Base-by-base conservation (phyloP, 495 filamentous ascomycete genomes). In the Aspergillus wentii region DNA sequence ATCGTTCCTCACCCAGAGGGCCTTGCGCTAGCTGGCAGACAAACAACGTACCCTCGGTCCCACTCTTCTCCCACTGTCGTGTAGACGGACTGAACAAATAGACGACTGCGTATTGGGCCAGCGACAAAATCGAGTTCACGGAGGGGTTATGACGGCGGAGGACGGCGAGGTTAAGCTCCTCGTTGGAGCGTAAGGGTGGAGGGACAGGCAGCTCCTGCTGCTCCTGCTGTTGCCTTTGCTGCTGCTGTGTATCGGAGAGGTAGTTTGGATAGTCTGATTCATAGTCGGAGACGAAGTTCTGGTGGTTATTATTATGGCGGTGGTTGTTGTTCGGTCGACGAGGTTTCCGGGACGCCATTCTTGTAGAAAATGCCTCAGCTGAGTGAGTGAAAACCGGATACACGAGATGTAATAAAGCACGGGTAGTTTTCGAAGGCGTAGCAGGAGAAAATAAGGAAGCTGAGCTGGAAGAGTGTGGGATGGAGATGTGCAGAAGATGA, bases 1-100 rank as follows among this genome's bases (percentile, higher is more conserved):
- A 82, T 33, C 77, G 62, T 17, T 77, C 72, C 26, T 66, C 64
- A 27, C 68, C 71, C 8, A 63, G 41, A 3, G 43, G 33, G 3
- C 61, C 60, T 10, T 63, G 56, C 4, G 68, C 55, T 37, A 79
- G 75, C 37, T 80, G 68, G 67, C 82, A 89, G 25, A 94, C 73
- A 62, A 94, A 95, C 29, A 94, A 67, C 3, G 82, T 82, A 30
- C 89, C 89, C 59, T 94, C 87, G 11, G 86, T 66, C 25, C 75
- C 80, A 28, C 67, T 69, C 57, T 88, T 91, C 49, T 91, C 82
- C 89, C 89, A 95, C 39, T 68, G 60, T 33, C 72, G 56, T 3
- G 73, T 60, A 3, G 68, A 59, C 15, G 76, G 70, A 26, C 65
- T 71, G 64, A 91, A 91, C 48, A 69, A 66, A 67, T 94, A 95